Conservation (phyloP, 176 grass and related monocot species). For the Olyra latifolia region DNA sequence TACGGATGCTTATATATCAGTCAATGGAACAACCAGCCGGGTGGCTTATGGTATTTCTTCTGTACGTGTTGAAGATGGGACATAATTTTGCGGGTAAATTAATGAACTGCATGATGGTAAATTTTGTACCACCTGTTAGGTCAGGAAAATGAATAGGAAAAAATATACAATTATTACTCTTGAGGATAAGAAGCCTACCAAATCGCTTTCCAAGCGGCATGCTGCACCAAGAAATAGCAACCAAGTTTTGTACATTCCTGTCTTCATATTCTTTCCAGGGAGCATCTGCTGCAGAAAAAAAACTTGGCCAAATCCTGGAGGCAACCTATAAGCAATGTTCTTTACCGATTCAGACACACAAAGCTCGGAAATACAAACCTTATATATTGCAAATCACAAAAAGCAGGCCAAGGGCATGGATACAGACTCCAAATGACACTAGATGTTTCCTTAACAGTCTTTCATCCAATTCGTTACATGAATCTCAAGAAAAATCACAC, state of each 20-base stretch:
- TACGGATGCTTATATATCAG: background rate
- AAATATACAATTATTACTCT: background rate
- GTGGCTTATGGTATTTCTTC: conserved; percentile 16
- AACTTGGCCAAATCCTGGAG: conserved; percentile 7
- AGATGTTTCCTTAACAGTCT: background rate
- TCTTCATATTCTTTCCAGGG: conserved; percentile 19
- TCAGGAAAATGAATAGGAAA: conserved; percentile 18
- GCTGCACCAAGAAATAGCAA: conserved; percentile 5
- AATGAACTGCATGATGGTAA: conserved; percentile 30
- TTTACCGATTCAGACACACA: conserved; percentile 23
- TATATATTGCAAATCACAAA: conserved; percentile 8
- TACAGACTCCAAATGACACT: background rate
- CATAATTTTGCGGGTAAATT: background rate
- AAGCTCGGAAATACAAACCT: conserved; percentile 4
- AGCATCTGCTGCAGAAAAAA: background rate
- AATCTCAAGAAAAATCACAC: background rate
- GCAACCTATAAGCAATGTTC: conserved; percentile 8
- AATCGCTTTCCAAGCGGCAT: background rate
- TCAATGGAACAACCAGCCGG: background rate
- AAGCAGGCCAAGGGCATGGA: background rate
- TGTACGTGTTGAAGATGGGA: background rate
- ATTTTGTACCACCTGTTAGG: conserved; percentile 18
- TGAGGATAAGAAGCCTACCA: conserved; percentile 22
- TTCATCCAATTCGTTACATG: background rate
- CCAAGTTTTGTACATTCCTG: background rate